Conservation (phyloP, 116 monocot genomes). For the Phalaenopsis hybrid region DNA sequence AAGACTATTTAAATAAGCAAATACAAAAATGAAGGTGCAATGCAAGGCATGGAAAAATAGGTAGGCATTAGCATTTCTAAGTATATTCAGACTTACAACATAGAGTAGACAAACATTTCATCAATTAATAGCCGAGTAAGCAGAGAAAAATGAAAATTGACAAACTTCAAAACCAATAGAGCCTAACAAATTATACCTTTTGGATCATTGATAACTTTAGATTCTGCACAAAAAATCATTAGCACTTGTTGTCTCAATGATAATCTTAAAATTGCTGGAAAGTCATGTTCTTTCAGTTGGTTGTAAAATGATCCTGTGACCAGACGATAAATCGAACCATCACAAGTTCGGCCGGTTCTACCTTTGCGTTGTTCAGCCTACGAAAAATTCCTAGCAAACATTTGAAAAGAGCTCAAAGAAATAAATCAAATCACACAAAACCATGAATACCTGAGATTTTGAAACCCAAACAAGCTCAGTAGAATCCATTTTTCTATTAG, state of each 20-base stretch:
- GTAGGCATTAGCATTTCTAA: no score
- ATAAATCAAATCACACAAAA: slow-evolving; percentile 8
- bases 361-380: slow-evolving; percentile 87
- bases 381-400: slow-evolving; percentile 7
- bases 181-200: slow-evolving; percentile 36
- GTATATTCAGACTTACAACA: no score
- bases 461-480: slow-evolving; percentile 79
- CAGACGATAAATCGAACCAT: slow-evolving; percentile 69
- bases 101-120: no score
- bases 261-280: slow-evolving; percentile 72
- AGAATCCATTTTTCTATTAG: slow-evolving; percentile 46
- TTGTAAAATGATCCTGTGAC: slow-evolving; percentile 53
- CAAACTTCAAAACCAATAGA: neutral
- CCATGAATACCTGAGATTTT: slow-evolving; percentile 63
- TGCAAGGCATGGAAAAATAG: no score
- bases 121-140: no score
- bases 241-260: slow-evolving; percentile 76
- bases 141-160: neutral
- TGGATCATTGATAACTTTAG: slow-evolving; percentile 80
- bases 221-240: slow-evolving; percentile 66
- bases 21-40: no score
- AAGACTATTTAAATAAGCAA: no score
- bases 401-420: neutral
- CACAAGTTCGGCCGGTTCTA: slow-evolving; percentile 87
- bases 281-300: slow-evolving; percentile 55